Percentiles rank a stretch among this genome's conserved stretches.
These are phyloP conservation scores for Spiromastix sp. DNA, from an alignment of 2,329 filamentous ascomycete species.

Conservation along the genomic window DNA sequence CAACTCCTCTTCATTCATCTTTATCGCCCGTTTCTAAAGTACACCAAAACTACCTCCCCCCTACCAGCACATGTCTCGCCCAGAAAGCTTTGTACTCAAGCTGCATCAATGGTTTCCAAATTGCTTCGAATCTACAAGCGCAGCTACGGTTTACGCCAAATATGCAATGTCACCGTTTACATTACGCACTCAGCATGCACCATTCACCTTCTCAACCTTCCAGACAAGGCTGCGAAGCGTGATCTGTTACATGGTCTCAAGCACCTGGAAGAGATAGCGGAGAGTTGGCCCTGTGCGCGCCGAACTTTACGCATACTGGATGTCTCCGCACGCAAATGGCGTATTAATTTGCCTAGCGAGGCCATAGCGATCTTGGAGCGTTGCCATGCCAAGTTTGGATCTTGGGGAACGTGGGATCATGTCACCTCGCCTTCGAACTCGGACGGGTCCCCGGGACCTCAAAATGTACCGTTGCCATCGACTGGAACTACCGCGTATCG, in stretches of 20 bases:
- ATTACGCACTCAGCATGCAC: conserved; percentile 91
- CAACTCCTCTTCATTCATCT: conserved; percentile 92
- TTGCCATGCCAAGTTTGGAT: conserved; percentile 70
- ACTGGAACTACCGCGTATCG: neutral
- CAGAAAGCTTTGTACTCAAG: conserved; percentile 79
- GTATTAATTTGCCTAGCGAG: conserved; percentile 75
- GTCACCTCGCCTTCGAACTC: conserved; percentile 43
- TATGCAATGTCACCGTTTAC: conserved; percentile 94
- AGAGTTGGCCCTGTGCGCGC: conserved; percentile 85
- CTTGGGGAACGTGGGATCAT: conserved; percentile 49
- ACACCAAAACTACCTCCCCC: conserved; percentile 68
- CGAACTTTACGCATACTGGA: conserved; percentile 77
- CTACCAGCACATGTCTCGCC: conserved; percentile 82
- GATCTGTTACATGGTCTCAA: conserved; percentile 87
- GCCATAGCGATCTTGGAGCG: conserved; percentile 64
- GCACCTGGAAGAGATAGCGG: conserved; percentile 88
- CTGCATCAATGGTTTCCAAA: conserved; percentile 82
- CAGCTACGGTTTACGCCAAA: conserved; percentile 79
- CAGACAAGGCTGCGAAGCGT: conserved; percentile 78
- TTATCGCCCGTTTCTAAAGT: conserved; percentile 90
- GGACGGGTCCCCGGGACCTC: conserved; percentile 16
- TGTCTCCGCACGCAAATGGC: conserved; percentile 80
- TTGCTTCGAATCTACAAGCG: conserved; percentile 91
- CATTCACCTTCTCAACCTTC: conserved; percentile 85
- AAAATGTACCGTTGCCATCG: neutral